Evolutionary conservation across 345 rosid genomes (phyloP).

Genomic region (Bruguiera parviflora): DNA sequence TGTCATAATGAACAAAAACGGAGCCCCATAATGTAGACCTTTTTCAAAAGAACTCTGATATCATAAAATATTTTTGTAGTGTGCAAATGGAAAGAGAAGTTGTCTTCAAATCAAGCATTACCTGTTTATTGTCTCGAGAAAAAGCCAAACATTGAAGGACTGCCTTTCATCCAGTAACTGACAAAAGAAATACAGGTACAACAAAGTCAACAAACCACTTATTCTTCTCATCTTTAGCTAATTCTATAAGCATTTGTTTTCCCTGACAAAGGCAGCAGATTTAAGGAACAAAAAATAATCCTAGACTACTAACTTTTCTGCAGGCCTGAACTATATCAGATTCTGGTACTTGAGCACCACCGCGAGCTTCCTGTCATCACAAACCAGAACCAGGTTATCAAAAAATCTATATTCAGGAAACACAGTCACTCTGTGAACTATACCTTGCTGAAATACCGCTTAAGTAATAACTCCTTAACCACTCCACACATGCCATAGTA

Average conservation of each 20-base stretch:
- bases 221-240: neutral
- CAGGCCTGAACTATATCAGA: slow-evolving; percentile 31
- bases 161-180: slow-evolving; percentile 33
- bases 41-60: neutral
- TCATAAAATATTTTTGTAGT: neutral
- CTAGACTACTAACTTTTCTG: slow-evolving; percentile 22
- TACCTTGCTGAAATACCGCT: slow-evolving; percentile 35
- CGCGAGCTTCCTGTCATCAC: slow-evolving; percentile 31
- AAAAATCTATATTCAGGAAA: neutral
- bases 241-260: neutral
- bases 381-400: neutral
- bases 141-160: slow-evolving; percentile 20
- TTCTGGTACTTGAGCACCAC: slow-evolving; percentile 25
- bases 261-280: slow-evolving; percentile 4
- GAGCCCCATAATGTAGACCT: neutral
- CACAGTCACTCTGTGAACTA: neutral
- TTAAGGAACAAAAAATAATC: neutral
- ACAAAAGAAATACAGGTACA: slow-evolving; percentile 7
- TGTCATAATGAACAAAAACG: neutral
- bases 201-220: neutral
- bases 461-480: slow-evolving; percentile 26
- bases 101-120: slow-evolving; percentile 25
- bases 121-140: slow-evolving; percentile 25
- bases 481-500: slow-evolving; percentile 32
- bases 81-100: neutral